These are phyloP conservation scores for Penicillium expansum DNA, from an alignment of 2,329 filamentous ascomycete genomes.

Conservation along the genomic window DNA sequence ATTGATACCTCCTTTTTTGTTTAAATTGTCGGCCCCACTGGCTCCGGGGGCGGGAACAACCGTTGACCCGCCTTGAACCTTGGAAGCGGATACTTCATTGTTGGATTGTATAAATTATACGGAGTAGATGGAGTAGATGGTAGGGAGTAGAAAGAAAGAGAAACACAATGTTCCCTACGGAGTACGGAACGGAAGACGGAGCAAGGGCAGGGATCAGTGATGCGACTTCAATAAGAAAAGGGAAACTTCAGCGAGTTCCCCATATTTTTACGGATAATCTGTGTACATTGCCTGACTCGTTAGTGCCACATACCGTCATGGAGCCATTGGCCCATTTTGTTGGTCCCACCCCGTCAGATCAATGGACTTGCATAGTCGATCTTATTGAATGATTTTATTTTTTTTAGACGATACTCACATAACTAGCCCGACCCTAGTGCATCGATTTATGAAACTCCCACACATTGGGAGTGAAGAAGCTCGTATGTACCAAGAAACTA, in stretches of 20 bases:
- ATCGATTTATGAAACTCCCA: neutral
- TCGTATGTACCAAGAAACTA: slow-evolving; percentile 15
- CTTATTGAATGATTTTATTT: neutral
- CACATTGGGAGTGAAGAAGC: neutral
- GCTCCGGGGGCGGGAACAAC: slow-evolving; percentile 1
- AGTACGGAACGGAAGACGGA: neutral
- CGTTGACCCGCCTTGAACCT: slow-evolving; percentile 3
- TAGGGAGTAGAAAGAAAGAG: neutral
- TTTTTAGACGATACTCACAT: neutral
- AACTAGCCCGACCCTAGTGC: neutral
- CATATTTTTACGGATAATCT: slow-evolving; percentile 2
- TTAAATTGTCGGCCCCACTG: slow-evolving; percentile 4
- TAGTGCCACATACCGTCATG: neutral
- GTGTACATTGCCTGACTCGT: slow-evolving; percentile 4
- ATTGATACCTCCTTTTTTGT: neutral
- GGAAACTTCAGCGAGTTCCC: neutral
- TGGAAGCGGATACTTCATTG: neutral
- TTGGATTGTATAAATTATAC: neutral
- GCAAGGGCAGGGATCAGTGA: neutral
- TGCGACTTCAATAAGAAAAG: neutral
- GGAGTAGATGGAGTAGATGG: too few relatives aligned
- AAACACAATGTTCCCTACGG: neutral
- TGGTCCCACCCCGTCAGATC: neutral
- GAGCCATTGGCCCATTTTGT: slow-evolving; percentile 3
- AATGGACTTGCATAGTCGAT: slow-evolving; percentile 9